Evolutionary conservation across 1,139 yeast species (phyloP), one percentile per base, ranked within the genome.

Genomic region (Zygosaccharomyces pseudobailii): DNA sequence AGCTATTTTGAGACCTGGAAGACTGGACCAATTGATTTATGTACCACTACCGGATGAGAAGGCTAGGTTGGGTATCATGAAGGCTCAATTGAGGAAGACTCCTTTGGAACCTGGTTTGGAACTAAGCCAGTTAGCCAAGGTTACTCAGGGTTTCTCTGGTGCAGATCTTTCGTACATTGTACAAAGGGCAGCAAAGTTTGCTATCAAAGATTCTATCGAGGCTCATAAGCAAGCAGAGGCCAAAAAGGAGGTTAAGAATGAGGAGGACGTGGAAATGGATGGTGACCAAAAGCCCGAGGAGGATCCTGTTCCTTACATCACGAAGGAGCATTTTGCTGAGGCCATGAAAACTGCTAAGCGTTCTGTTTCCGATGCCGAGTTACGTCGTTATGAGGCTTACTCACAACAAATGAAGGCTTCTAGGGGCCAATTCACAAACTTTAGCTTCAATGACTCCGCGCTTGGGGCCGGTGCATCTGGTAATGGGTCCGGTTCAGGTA

Each of bases 291-390:
- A 55, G 37, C 84, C 79, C 55, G 86, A 76, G 53, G 84, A 78
- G 65, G 97, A 92, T 66, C 92, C 96, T 36, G 98, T 94, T 60
- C 98, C 98, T 62, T 94, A 71, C 70, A 92, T 94, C 63, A 87
- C 96, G 35, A 85, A 87, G 65, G 84, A 84, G 45, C 96, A 89
- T 69, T 88, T 94, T 63, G 96, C 94, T 71, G 98, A 92, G 74
- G 98, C 99, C 43, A 94, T 94, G 98, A 89, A 90, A 82, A 89
- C 97, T 1, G 98, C 98, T 47, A 86, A 89, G 72, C 87, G 97
- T 64, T 89, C 97, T 47, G 98, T 94, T 48, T 84, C 95, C 40
- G 98, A 94, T 67, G 86, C 97, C 40, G 98, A 94, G 72, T 80
- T 94, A 65, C 92, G 99, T 73, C 92, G 98, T 73, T 94, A 94